phyloP scores from a whole-genome alignment of 495 filamentous ascomycete species.

The Aspergillus ostianus region DNA sequence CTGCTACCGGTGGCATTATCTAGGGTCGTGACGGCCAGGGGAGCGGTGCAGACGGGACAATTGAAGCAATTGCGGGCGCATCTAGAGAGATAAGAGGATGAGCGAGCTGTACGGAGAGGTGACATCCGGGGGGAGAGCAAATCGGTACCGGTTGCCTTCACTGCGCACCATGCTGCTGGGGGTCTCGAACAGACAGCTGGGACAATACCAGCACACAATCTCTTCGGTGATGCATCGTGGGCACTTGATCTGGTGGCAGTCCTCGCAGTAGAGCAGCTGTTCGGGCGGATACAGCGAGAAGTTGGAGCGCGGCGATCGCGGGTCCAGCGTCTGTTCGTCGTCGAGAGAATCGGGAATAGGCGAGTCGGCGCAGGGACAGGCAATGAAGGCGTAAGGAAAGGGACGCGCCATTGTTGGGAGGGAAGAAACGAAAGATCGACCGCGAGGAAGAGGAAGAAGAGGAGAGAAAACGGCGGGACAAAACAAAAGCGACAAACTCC shows the following conservation, averaged over 20 bases:
- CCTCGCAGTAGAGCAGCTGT: constrained; percentile 91
- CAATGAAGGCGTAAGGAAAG: constrained; percentile 88
- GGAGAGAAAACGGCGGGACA: neutral
- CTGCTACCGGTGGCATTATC: constrained; percentile 45
- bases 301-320: constrained; percentile 75
- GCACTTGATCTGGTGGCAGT: constrained; percentile 93
- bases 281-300: constrained; percentile 93
- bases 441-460: neutral
- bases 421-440: neutral
- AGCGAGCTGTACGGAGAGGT: neutral
- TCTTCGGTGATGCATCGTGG: constrained; percentile 89
- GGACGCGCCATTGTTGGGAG: constrained; percentile 60
- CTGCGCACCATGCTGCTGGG: constrained; percentile 84
- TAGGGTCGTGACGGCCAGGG: constrained; percentile 67
- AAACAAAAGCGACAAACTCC: neutral
- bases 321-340: constrained; percentile 82
- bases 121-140: constrained; percentile 18
- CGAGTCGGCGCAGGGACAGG: constrained; percentile 81
- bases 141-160: constrained; percentile 80
- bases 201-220: constrained; percentile 90
- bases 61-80: constrained; percentile 94
- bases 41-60: constrained; percentile 85
- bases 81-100: constrained; percentile 44
- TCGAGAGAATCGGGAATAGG: constrained; percentile 53
- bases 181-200: constrained; percentile 94